These are phyloP conservation scores for Malus asiatica DNA, from an alignment of 306 rosid genomes.

Conservation along the genomic window DNA sequence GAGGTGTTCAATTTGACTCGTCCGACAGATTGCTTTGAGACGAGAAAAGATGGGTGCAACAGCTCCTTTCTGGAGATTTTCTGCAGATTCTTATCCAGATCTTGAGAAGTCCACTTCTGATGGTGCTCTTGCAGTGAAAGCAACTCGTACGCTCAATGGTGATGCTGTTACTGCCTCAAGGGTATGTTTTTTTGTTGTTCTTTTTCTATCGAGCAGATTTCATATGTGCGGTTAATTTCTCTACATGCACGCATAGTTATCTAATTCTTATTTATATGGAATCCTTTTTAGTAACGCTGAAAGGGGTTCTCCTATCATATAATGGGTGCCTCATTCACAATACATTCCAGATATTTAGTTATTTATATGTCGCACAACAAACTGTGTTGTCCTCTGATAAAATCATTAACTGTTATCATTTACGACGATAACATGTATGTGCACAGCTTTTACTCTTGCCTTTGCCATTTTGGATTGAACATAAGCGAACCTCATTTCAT, in stretches of 20 bases:
- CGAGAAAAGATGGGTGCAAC: slow-evolving; percentile 53
- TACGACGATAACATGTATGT: neutral
- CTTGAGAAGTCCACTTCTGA: slow-evolving; percentile 27
- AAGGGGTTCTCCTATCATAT: neutral
- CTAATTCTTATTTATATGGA: neutral
- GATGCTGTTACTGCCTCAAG: slow-evolving; percentile 18
- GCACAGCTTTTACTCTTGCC: neutral
- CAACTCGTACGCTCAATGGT: slow-evolving; percentile 16
- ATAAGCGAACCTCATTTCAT: neutral
- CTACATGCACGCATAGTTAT: neutral
- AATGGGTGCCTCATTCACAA: neutral
- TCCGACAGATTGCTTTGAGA: slow-evolving; percentile 45
- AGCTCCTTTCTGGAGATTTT: slow-evolving; percentile 65
- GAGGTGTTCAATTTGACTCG: neutral
- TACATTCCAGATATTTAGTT: neutral
- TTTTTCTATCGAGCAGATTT: slow-evolving; percentile 1
- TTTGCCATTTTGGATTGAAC: neutral
- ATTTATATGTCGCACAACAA: neutral
- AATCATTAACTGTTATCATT: neutral
- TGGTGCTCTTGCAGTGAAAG: slow-evolving; percentile 15
- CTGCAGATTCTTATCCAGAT: slow-evolving; percentile 55
- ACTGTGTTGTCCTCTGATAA: neutral
- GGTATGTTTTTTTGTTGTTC: slow-evolving; percentile 16
- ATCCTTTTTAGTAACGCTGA: neutral
- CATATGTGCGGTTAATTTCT: neutral